These are phyloP conservation scores for Cryptosporidium felis DNA, from an alignment of 169 alveolate species.

Conservation along the genomic window DNA sequence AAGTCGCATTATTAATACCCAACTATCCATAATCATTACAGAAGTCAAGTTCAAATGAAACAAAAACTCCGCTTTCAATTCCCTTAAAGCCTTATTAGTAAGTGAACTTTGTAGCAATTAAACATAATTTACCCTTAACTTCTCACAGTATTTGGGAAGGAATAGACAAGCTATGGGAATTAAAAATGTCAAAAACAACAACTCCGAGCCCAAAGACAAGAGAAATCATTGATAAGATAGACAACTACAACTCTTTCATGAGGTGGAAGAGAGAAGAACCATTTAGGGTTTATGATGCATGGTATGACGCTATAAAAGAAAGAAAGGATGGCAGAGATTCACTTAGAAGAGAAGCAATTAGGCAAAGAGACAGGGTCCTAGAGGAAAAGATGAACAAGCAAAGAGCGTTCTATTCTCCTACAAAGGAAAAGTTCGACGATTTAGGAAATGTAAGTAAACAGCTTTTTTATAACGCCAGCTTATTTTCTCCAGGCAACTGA, in stretches of 20 bases:
- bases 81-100: conserved; percentile 67
- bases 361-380: conserved; percentile 45
- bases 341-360: conserved; percentile 19
- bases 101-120: background rate
- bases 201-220: conserved; percentile 52
- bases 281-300: conserved; percentile 36
- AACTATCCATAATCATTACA: too few species aligned
- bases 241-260: conserved; percentile 14
- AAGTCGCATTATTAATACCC: background rate
- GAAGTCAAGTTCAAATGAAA: background rate
- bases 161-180: conserved; percentile 42
- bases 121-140: background rate
- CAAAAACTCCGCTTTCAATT: conserved; percentile 32
- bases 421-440: conserved; percentile 57
- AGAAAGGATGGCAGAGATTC: conserved; percentile 2
- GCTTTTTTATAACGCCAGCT: background rate
- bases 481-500: conserved; percentile 30
- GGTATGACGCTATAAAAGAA: conserved; percentile 60
- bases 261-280: conserved; percentile 67
- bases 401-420: conserved; percentile 45
- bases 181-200: conserved; percentile 44
- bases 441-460: conserved; percentile 31
- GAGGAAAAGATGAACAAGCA: conserved; percentile 59
- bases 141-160: conserved; percentile 52
- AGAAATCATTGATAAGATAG: conserved; percentile 16